Evolutionary conservation across 2,329 filamentous ascomycete species (phyloP), one percentile per base, ranked within the genome.

Genomic region (Ambrosiella beaveri): DNA sequence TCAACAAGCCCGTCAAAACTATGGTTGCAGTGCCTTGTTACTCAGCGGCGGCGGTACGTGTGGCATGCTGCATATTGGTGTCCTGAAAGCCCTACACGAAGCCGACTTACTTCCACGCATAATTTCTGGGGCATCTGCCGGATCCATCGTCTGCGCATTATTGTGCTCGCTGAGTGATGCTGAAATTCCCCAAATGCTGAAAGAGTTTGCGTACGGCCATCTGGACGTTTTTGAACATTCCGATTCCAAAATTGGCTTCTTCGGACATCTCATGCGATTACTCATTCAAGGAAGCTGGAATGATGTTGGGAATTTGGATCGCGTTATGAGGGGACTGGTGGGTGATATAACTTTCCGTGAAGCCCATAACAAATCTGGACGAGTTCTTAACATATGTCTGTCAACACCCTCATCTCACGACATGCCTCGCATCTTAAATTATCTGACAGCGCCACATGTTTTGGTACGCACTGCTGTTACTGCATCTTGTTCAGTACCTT

Each of bases 381-480:
- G 89, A 60, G 90, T 96, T 61, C 79, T 95, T 65, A 97, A 96
- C 68, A 95, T 97, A 41, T 90, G 87, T 60, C 90, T 97, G 6
- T 95, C 90, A 0, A 88, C 86, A 1, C 86, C 88, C 1, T 88
- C 86, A 13, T 78, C 91, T 57, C 93, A 94, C 68, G 90, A 96
- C 67, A 75, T 95, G 13, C 91, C 90, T 0, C 76, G 87, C 41
- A 73, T 97, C 0, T 76, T 97, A 64, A 97, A 97, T 68, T 96
- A 95, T 65, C 80, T 95, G 60, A 96, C 91, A 0, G 86, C 91
- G 0, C 90, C 91, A 0, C 93, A 96, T 66, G 90, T 97, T 57
- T 80, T 96, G 71, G 90, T 97, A 58, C 95, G 90, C 88, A 95
- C 90, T 13, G 91, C 91, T 39, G 90, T 96, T 65, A 88, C 88